Evolutionary conservation across 352 stramenopile genomes (phyloP), one percentile per base, ranked within the genome.

Genomic region (Pythium aphanidermatum): DNA sequence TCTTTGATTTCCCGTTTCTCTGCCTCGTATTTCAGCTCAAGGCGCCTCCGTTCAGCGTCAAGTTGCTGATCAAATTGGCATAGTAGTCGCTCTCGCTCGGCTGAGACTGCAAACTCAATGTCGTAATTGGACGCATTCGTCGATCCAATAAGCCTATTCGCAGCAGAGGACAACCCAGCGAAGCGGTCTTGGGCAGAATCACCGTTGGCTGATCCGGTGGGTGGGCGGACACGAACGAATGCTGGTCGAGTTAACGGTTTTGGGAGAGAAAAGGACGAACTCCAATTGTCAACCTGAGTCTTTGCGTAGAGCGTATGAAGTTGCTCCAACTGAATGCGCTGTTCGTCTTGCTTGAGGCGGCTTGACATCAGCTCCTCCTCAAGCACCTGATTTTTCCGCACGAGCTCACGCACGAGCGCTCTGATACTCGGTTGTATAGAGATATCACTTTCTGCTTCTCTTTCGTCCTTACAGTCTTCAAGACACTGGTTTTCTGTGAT

Each of bases 281-380:
- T 58, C 7, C 67, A 45, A 21, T 38, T 56, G 2, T 62, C 54
- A 7, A 62, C 42, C 32, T 58, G 55, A n/a, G 47, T 63, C 38
- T 53, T 54, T 4, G 70, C 66, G 23, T 86, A 86, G 1, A 86
- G 53, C 14, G 67, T 52, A 26, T 86, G 68, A 2, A 86, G 58
- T 27, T 86, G 71, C 19, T 86, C 71, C 4, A 86, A 62, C 28
- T 86, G 74, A 35, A 82, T 76, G 17, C 36, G 63, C 37, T 81
- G 74, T 30, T 86, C 71, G 38, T 74, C 69, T 38, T 71, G 67
- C 44, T 80, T 80, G 5, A 83, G 39, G 9, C 45, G 60, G 19
- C 65, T 83, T 3, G 60, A 47, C 9, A 83, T n/a, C 1, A 83
- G 55, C 31, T 82, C 64, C 1, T 83, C 58, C 21, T 83, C 58